phyloP scores from a whole-genome alignment of 1,139 yeast genomes.

The Yamadazyma mexicana region DNA sequence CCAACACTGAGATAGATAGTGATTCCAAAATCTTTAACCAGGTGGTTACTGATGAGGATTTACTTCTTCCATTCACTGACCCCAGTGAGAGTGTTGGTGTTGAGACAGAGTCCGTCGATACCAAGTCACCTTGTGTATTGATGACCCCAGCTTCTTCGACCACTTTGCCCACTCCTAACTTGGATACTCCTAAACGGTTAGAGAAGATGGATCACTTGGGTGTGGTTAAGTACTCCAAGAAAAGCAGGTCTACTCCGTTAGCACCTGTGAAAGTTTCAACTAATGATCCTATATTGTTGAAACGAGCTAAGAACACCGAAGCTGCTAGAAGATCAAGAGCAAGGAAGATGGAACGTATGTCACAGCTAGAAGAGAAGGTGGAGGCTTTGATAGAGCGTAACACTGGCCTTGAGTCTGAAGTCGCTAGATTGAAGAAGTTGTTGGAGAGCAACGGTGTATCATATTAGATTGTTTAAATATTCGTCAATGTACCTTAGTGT shows the following conservation, averaged over 20 bases:
- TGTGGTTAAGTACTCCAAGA: constrained; percentile 62
- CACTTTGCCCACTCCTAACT: constrained; percentile 33
- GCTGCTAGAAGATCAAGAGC: constrained; percentile 97
- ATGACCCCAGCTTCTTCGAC: constrained; percentile 37
- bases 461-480: constrained; percentile 14
- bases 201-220: constrained; percentile 66
- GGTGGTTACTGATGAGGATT: constrained; percentile 26
- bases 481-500: not conserved
- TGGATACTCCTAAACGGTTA: constrained; percentile 30
- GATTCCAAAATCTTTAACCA: constrained; percentile 15
- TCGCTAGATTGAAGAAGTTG: constrained; percentile 52
- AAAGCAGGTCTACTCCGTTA: constrained; percentile 59
- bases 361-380: constrained; percentile 76
- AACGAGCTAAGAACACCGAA: constrained; percentile 94
- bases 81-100: constrained; percentile 1
- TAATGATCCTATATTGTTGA: constrained; percentile 66
- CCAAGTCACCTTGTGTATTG: constrained; percentile 20
- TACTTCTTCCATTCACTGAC: constrained; percentile 9
- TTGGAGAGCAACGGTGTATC: constrained; percentile 30
- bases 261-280: constrained; percentile 62
- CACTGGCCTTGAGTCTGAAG: constrained; percentile 56
- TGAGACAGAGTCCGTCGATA: constrained; percentile 8
- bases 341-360: constrained; percentile 86
- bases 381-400: constrained; percentile 61
- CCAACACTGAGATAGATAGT: constrained; percentile 29